phyloP scores from a whole-genome alignment of 176 grass and related monocot species.

The Phoenix dactylifera region DNA sequence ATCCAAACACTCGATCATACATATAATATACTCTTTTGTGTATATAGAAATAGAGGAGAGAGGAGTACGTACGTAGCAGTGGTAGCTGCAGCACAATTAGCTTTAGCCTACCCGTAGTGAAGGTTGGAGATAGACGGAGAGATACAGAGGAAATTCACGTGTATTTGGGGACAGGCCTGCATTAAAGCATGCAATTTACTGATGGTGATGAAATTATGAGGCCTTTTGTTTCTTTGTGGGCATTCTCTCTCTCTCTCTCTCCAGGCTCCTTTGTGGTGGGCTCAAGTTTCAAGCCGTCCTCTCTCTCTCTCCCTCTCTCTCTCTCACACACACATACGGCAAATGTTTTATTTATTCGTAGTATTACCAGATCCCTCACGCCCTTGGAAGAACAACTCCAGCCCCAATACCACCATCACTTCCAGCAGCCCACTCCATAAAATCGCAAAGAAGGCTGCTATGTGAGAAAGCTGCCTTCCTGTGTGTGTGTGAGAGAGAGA shows the following conservation, averaged over 20 bases:
- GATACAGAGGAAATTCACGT: slow-evolving; percentile 4
- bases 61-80: not conserved
- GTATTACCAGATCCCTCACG: no score
- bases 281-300: not conserved
- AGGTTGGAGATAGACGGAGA: not conserved
- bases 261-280: slow-evolving; percentile 5
- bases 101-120: not conserved
- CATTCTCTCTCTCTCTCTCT: slow-evolving; percentile 5
- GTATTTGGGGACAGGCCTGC: slow-evolving; percentile 13
- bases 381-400: no score
- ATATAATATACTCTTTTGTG: no score
- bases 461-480: slow-evolving; percentile 49
- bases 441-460: slow-evolving; percentile 62
- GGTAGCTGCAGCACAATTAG: not conserved
- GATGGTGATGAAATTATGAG: slow-evolving; percentile 22
- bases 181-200: slow-evolving; percentile 26
- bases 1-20: no score
- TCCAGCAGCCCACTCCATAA: slow-evolving; percentile 16
- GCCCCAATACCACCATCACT: slow-evolving; percentile 9
- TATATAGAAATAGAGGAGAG: no score
- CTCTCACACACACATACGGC: no score
- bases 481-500: slow-evolving; percentile 17
- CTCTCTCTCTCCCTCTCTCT: slow-evolving; percentile 1
- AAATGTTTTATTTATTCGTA: no score
- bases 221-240: slow-evolving; percentile 20